phyloP scores from a whole-genome alignment of 306 rosid species.

The Comarum palustre region DNA sequence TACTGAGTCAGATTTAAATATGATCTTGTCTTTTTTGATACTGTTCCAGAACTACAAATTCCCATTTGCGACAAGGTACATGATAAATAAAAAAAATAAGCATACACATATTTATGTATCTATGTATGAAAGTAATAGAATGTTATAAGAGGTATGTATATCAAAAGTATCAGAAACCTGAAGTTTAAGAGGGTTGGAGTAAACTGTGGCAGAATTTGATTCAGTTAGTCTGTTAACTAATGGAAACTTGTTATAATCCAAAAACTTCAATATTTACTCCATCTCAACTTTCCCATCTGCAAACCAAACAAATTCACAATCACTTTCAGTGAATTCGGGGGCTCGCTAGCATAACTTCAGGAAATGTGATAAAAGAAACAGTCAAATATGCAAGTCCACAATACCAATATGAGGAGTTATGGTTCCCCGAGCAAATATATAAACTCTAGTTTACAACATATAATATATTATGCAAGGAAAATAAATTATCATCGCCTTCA shows the following conservation, averaged over 20 bases:
- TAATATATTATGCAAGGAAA: background rate
- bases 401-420: background rate
- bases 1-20: background rate
- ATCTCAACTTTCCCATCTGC: conserved; percentile 66
- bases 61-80: background rate
- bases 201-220: conserved; percentile 61
- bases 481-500: conserved; percentile 6
- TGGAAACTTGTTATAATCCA: conserved; percentile 78
- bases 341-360: background rate
- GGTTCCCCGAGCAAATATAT: conserved; percentile 8
- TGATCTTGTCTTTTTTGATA: background rate
- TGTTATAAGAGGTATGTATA: background rate
- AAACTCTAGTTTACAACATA: conserved; percentile 12
- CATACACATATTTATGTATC: background rate
- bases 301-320: conserved; percentile 25
- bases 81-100: background rate
- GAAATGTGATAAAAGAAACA: conserved; percentile 8
- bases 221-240: conserved; percentile 75
- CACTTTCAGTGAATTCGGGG: conserved; percentile 19
- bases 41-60: background rate
- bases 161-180: conserved; percentile 53
- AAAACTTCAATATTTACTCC: conserved; percentile 59
- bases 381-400: conserved; percentile 9
- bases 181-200: conserved; percentile 72
- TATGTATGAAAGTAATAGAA: background rate